phyloP scores from a whole-genome alignment of 176 grass and related monocot species.

The Aegilops umbellulata region DNA sequence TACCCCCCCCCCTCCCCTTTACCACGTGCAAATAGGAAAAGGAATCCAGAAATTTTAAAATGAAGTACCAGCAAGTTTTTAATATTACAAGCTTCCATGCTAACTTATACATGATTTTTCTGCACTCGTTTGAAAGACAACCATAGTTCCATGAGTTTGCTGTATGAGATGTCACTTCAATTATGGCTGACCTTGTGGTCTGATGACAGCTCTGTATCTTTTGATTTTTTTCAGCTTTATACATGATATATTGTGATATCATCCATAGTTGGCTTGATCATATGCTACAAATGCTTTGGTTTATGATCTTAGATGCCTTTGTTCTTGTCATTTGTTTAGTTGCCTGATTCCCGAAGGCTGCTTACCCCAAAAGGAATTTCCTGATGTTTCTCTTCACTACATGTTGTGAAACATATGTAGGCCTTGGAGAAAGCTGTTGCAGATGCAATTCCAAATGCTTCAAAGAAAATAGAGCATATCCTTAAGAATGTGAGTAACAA shows the following conservation, averaged over 20 bases:
- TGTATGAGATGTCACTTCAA: too few relatives aligned
- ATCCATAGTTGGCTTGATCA: conserved; percentile 5
- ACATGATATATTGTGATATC: conserved; percentile 6
- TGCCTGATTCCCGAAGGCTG: conserved; percentile 12
- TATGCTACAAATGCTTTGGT: not conserved
- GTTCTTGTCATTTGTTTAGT: conserved; percentile 4
- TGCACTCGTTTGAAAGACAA: not conserved
- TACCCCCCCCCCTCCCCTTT: conserved; percentile 8
- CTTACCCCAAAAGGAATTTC: not conserved
- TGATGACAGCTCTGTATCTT: too few relatives aligned
- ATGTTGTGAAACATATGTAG: conserved; percentile 44
- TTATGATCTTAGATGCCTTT: conserved; percentile 4
- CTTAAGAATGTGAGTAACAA: conserved; percentile 80
- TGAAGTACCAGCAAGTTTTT: not conserved
- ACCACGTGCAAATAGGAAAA: conserved; percentile 8
- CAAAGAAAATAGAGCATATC: conserved; percentile 77
- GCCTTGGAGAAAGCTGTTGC: conserved; percentile 90
- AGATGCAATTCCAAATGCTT: conserved; percentile 56
- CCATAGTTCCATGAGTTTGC: too few relatives aligned
- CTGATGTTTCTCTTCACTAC: conserved; percentile 18
- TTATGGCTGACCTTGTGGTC: too few relatives aligned
- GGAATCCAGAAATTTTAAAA: not conserved
- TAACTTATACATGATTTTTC: not conserved
- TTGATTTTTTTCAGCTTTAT: not conserved
- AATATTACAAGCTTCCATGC: not conserved